phyloP scores from a whole-genome alignment of 192 early-diverging fungal genomes.

The Rhizophagus sp. region DNA sequence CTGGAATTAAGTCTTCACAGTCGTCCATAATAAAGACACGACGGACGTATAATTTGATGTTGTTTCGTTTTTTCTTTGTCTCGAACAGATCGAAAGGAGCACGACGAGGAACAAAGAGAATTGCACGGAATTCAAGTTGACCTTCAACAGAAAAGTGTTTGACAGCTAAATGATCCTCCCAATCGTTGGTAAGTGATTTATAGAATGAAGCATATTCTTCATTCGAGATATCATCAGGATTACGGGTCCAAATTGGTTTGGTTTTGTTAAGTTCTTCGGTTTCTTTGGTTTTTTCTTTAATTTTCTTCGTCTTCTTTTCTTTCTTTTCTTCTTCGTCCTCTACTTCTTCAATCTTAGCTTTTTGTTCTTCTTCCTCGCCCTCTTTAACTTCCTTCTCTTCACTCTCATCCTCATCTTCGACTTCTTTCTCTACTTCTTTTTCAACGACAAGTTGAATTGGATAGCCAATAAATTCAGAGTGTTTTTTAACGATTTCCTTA shows the following conservation, averaged over 20 bases:
- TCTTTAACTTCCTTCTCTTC: slow-evolving; percentile 46
- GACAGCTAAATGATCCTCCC: slow-evolving; percentile 96
- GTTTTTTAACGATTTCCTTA: slow-evolving; percentile 99
- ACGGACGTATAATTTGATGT: slow-evolving; percentile 99
- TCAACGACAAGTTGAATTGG: slow-evolving; percentile 95
- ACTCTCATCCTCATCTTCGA: slow-evolving; percentile 86
- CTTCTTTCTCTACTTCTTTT: slow-evolving; percentile 99
- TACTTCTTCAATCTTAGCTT: slow-evolving; percentile 32
- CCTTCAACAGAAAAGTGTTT: slow-evolving; percentile 99
- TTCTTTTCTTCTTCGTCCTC: slow-evolving; percentile 31
- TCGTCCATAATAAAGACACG: slow-evolving; percentile 99
- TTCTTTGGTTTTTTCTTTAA: slow-evolving; percentile 17
- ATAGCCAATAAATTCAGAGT: slow-evolving; percentile 99
- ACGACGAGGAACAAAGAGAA: slow-evolving; percentile 95
- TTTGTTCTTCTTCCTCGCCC: not conserved
- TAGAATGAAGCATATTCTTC: slow-evolving; percentile 99
- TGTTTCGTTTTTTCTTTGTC: slow-evolving; percentile 99
- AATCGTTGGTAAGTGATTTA: slow-evolving; percentile 98
- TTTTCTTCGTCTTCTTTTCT: slow-evolving; percentile 29
- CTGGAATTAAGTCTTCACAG: slow-evolving; percentile 98
- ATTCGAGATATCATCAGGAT: slow-evolving; percentile 95
- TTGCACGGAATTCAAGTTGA: slow-evolving; percentile 99
- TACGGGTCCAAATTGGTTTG: slow-evolving; percentile 99
- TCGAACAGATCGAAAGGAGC: slow-evolving; percentile 99
- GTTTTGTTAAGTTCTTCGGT: slow-evolving; percentile 94